These are phyloP conservation scores for Candida neerlandica DNA, from an alignment of 1,139 yeast genomes.

Conservation along the genomic window DNA sequence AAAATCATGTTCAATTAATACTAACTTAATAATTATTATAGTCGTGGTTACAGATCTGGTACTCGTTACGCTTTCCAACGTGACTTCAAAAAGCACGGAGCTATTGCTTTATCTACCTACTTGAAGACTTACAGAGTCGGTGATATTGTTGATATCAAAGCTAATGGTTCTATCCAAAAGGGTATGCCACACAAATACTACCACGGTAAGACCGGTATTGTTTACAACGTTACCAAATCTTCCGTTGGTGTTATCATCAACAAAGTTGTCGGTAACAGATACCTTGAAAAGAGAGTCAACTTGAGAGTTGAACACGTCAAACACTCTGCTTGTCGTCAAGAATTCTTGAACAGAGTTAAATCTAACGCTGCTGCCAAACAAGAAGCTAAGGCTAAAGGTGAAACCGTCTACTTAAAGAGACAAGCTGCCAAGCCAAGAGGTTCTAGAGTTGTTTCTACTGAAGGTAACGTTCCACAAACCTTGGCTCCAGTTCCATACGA, in stretches of 20 bases:
- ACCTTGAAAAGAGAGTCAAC: slow-evolving; percentile 98
- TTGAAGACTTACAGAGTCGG: slow-evolving; percentile 98
- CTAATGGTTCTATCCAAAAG: slow-evolving; percentile 98
- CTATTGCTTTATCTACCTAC: slow-evolving; percentile 93
- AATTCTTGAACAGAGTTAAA: slow-evolving; percentile 98
- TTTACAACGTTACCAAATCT: slow-evolving; percentile 97
- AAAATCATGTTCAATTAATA: slow-evolving; percentile 3
- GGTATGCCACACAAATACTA: slow-evolving; percentile 99
- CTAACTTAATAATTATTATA: slow-evolving; percentile 23
- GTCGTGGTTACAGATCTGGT: slow-evolving; percentile 99
- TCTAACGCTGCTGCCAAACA: slow-evolving; percentile 89
- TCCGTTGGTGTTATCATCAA: slow-evolving; percentile 97
- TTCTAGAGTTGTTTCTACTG: slow-evolving; percentile 77
- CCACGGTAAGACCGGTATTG: slow-evolving; percentile 99
- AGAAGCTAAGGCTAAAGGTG: slow-evolving; percentile 96
- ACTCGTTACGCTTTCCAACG: slow-evolving; percentile 99
- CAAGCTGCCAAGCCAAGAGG: slow-evolving; percentile 98
- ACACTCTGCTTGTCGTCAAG: slow-evolving; percentile 99
- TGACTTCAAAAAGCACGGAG: slow-evolving; percentile 98
- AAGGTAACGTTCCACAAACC: slow-evolving; percentile 88
- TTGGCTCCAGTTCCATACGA: slow-evolving; percentile 99
- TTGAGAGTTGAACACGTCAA: slow-evolving; percentile 98
- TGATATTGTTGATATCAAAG: slow-evolving; percentile 99
- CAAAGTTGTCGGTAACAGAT: slow-evolving; percentile 99
- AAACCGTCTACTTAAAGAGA: slow-evolving; percentile 91